phyloP scores from a whole-genome alignment of 192 early-diverging fungal species.

The Linnemannia schmuckeri region DNA sequence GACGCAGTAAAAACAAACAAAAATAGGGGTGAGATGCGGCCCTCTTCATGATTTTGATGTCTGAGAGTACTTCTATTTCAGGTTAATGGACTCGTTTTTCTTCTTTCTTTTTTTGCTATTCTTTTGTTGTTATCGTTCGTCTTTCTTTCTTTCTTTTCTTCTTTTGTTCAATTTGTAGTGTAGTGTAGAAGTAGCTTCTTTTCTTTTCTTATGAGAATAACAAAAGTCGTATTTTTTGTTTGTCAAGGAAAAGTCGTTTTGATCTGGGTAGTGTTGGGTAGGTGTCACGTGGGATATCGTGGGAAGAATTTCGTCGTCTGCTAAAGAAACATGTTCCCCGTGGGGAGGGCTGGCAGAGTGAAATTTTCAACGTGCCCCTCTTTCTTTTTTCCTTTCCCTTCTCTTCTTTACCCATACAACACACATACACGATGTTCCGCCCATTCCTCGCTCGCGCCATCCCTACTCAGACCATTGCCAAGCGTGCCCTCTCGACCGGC shows the following conservation, averaged over 20 bases:
- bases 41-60: slow-evolving; percentile 14
- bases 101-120: neutral
- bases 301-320: slow-evolving; percentile 13
- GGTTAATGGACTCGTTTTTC: neutral
- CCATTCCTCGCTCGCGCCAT: slow-evolving; percentile 34
- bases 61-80: neutral
- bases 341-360: neutral
- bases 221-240: slow-evolving; percentile 23
- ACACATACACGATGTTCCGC: slow-evolving; percentile 32
- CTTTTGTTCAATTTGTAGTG: neutral
- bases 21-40: slow-evolving; percentile 8
- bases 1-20: slow-evolving; percentile 58
- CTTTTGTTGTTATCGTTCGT: slow-evolving; percentile 3
- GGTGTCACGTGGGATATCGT: slow-evolving; percentile 1
- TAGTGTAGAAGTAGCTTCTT: neutral
- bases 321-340: neutral
- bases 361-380: slow-evolving; percentile 8
- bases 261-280: neutral
- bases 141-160: neutral
- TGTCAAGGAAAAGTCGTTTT: neutral
- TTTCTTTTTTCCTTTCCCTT: slow-evolving; percentile 32
- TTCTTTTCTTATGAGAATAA: slow-evolving; percentile 18
- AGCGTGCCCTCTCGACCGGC: slow-evolving; percentile 37
- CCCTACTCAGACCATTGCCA: slow-evolving; percentile 16
- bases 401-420: neutral